phyloP scores from a whole-genome alignment of 1,284 basidiomycete species.

The Vanrija humicola region DNA sequence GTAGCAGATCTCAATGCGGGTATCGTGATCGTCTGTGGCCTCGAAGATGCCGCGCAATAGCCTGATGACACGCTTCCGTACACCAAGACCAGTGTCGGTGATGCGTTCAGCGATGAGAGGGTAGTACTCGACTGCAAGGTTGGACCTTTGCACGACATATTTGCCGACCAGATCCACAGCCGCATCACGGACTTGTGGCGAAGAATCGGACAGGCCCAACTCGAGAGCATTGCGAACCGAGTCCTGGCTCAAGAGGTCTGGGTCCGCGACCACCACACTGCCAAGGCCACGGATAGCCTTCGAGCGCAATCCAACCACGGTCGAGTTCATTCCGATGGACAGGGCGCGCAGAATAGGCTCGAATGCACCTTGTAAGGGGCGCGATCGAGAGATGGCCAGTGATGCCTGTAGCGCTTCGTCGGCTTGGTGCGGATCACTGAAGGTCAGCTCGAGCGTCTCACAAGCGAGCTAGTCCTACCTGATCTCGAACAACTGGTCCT shows the following conservation, averaged over 20 bases:
- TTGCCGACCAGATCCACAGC: constrained; percentile 93
- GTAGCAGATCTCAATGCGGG: constrained; percentile 74
- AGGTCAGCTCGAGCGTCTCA: constrained; percentile 3
- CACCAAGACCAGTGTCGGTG: constrained; percentile 84
- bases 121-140: constrained; percentile 80
- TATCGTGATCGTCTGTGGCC: constrained; percentile 57
- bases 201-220: constrained; percentile 80
- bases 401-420: constrained; percentile 45
- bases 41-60: constrained; percentile 77
- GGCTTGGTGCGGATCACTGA: constrained; percentile 30
- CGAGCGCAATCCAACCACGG: constrained; percentile 79
- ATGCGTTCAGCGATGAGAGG: constrained; percentile 79
- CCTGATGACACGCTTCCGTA: constrained; percentile 92
- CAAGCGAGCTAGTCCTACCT: constrained; percentile 16
- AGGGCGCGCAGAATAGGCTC: constrained; percentile 73
- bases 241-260: constrained; percentile 67
- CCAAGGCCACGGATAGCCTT: constrained; percentile 84
- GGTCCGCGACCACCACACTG: constrained; percentile 77
- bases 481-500: constrained; percentile 35
- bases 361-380: constrained; percentile 70
- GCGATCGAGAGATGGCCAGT: constrained; percentile 69
- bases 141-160: constrained; percentile 82
- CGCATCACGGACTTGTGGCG: constrained; percentile 88
- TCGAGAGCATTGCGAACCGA: constrained; percentile 77
- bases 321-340: constrained; percentile 68